Conservation (phyloP, 2,329 filamentous ascomycete species). For the Juglanconis oblonga region DNA sequence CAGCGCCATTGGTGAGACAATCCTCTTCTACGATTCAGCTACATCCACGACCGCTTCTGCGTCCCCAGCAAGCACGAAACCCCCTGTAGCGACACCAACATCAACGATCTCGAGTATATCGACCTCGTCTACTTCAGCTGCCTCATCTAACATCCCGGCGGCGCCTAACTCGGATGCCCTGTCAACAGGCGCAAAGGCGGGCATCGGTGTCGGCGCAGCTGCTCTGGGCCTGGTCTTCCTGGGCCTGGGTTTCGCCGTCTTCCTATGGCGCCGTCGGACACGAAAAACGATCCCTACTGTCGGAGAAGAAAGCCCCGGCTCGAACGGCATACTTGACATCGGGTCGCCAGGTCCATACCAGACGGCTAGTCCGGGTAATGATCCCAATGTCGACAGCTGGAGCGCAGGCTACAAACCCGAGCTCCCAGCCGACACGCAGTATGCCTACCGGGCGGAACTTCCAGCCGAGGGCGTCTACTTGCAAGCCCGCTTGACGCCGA, state of each 20-base stretch:
- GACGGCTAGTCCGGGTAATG: neutral
- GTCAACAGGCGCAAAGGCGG: neutral
- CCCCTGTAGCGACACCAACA: neutral
- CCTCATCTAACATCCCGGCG: too few relatives aligned
- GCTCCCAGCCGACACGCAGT: neutral
- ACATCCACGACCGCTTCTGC: neutral
- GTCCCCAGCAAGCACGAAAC: neutral
- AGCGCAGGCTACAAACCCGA: neutral
- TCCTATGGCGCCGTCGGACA: neutral
- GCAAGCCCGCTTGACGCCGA: neutral
- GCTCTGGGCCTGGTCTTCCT: neutral
- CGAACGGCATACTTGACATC: neutral
- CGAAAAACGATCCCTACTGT: neutral
- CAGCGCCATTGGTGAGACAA: neutral
- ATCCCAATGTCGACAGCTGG: neutral
- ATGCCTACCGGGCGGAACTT: neutral
- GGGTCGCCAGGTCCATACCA: neutral
- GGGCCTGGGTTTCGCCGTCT: neutral
- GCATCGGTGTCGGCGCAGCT: neutral
- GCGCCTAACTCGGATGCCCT: neutral
- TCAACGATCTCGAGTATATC: neutral
- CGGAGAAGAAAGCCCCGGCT: neutral
- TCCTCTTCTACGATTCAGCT: neutral
- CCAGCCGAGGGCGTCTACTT: neutral
- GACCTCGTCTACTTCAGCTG: neutral